A percentile compares a stretch with the other conserved stretches of the same genome.
Conservation (phyloP, 768 basidiomycete species). For the Russula emetica region DNA sequence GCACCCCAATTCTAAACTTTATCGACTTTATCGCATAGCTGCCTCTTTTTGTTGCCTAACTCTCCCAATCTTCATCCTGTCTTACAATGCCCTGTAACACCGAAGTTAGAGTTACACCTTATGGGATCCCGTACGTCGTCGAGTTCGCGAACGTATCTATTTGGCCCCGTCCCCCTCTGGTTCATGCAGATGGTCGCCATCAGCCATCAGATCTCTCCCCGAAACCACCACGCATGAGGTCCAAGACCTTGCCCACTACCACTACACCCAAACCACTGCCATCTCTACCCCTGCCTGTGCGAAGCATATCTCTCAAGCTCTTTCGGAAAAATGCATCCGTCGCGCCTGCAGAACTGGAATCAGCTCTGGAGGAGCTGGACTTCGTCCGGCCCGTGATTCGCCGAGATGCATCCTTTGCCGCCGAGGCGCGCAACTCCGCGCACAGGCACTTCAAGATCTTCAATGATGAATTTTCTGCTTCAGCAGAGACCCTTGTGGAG, state of each 20-base stretch:
- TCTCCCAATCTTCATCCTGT: slow-evolving; percentile 2
- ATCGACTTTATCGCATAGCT: slow-evolving; percentile 10
- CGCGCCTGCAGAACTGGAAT: background rate
- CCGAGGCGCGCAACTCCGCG: slow-evolving; percentile 22
- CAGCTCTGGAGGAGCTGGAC: background rate
- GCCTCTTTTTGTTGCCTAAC: background rate
- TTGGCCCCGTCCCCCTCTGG: slow-evolving; percentile 27
- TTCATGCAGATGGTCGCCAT: slow-evolving; percentile 2
- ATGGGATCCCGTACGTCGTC: slow-evolving; percentile 37
- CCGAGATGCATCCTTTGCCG: slow-evolving; percentile 16
- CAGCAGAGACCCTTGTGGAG: slow-evolving; percentile 27
- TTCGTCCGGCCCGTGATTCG: slow-evolving; percentile 14
- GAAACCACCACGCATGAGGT: slow-evolving; percentile 17
- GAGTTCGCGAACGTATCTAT: slow-evolving; percentile 37
- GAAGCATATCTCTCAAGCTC: slow-evolving; percentile 26
- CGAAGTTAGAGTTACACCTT: slow-evolving; percentile 35
- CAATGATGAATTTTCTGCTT: slow-evolving; percentile 20
- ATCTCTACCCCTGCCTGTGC: slow-evolving; percentile 18
- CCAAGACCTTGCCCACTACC: slow-evolving; percentile 22
- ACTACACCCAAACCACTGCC: slow-evolving; percentile 25
- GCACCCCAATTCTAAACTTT: slow-evolving; percentile 22
- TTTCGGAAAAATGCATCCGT: slow-evolving; percentile 9
- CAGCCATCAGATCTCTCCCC: background rate
- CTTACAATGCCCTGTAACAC: slow-evolving; percentile 28
- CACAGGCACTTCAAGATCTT: slow-evolving; percentile 25